phyloP scores from a whole-genome alignment of 2,329 filamentous ascomycete genomes.

The Penicillium aurantiogriseum region DNA sequence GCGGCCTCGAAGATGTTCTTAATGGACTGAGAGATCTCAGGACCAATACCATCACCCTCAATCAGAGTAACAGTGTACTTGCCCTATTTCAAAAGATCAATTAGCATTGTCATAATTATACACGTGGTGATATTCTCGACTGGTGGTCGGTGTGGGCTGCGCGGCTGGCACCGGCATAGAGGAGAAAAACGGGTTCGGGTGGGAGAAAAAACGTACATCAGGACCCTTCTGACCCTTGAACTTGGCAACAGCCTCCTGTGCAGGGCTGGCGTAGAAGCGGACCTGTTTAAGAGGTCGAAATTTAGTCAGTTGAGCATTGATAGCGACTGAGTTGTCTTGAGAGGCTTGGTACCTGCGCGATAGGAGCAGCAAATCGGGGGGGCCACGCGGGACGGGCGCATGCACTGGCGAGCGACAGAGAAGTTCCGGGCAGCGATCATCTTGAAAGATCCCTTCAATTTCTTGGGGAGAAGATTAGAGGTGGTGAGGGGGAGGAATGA shows the following conservation, averaged over 20 bases:
- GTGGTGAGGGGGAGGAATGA: constrained; percentile 22
- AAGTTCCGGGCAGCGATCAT: constrained; percentile 84
- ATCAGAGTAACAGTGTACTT: constrained; percentile 96
- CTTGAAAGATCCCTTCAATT: constrained; percentile 43
- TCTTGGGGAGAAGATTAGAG: constrained; percentile 15
- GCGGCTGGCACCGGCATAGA: constrained; percentile 30
- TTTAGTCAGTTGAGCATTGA: constrained; percentile 23
- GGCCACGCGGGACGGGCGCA: constrained; percentile 60
- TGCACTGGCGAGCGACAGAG: constrained; percentile 73
- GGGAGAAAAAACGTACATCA: constrained; percentile 63
- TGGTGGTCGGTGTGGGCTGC: constrained; percentile 6
- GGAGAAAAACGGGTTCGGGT: constrained; percentile 21
- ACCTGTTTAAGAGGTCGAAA: constrained; percentile 40
- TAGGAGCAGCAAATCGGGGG: constrained; percentile 49
- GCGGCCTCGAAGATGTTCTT: constrained; percentile 98
- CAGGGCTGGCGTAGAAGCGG: constrained; percentile 59
- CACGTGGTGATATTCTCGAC: not conserved
- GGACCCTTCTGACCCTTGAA: constrained; percentile 88
- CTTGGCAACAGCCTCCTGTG: constrained; percentile 75
- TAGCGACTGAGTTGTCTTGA: constrained; percentile 11
- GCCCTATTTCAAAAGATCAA: constrained; percentile 57
- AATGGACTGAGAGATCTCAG: constrained; percentile 95
- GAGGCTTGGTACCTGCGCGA: constrained; percentile 55
- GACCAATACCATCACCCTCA: constrained; percentile 97
- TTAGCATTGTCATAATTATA: constrained; percentile 10